Evolutionary conservation across 805 yeast species (phyloP), one percentile per base, ranked within the genome.

Genomic region (Brettanomyces anomalus): DNA sequence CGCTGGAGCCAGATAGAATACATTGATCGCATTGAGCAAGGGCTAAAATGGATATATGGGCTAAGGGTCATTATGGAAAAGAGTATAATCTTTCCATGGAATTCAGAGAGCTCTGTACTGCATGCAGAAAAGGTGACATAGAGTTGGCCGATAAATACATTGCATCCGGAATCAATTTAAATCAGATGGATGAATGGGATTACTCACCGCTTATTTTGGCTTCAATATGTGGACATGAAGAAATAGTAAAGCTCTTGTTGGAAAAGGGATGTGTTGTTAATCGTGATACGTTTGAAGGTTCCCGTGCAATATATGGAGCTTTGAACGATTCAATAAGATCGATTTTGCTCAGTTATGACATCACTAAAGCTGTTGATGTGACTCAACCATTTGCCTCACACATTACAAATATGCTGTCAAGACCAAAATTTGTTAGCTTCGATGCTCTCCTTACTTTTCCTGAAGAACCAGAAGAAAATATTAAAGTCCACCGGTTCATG

Each of bases 241-340:
- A 64, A 1, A 69, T 85, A 4, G 93, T 85, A n/a, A 66, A 64
- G 42, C 57, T 79, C 39, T 61, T 85, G 18, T 63, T 85, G 8
- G 68, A 73, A 37, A 62, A 77, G 37, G 95, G 95, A 6, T 87
- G 93, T 0, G 68, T 77, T 6, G 83, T 90, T 57, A 89, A 82
- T 57, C 69, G 86, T 53, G 90, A 84, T 55, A 79, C 88, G n/a
- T 78, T 78, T 53, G 85, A 83, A 57, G 93, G 94, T 3, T 85
- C 81, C 11, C 43, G 84, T 36, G 83, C 90, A 49, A 68, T 84
- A 2, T 83, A 85, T 53, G 93, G 89, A 2, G 93, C 94, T 0
- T 60, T 85, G 43, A 85, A 72, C 15, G 87, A 82, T 54, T 57
- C 65, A 4, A 85, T 85, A 21, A 60, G 88, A 37, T 70, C 72